Evolutionary conservation across 306 rosid genomes (phyloP), one percentile per base, ranked within the genome.

Genomic region (Boehmeria nivea): DNA sequence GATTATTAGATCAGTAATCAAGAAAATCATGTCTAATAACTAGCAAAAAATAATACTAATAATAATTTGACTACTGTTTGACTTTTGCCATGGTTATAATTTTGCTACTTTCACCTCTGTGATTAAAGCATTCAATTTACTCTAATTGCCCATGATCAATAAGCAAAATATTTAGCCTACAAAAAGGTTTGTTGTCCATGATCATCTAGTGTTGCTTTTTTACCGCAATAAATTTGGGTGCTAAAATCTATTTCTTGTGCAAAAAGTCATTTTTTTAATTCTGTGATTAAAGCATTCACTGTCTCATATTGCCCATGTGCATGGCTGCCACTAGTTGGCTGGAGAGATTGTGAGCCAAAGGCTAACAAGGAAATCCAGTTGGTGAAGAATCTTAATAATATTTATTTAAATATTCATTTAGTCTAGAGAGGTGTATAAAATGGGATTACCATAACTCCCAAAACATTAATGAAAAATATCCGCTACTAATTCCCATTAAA

Each of bases 331-430:
- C 20, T 44, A 20, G 20, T 28, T 43, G 26, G 57, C n/a, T n/a
- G n/a, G n/a, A n/a, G n/a, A n/a, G n/a, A n/a, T n/a, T n/a, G n/a
- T n/a, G n/a, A n/a, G n/a, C n/a, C n/a, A n/a, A n/a, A n/a, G n/a
- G n/a, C n/a, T n/a, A n/a, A n/a, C 33, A 65, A 60, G 68, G 8
- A 8, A 22, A 53, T 15, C 23, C 51, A 20, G 20, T 28, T 43
- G 26, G 57, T 19, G n/a, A 1, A 27, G 33, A 64, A 37, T 25
- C 43, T 15, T 4, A 45, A 21, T 48, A 8, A 11, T 49, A 10
- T 47, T 24, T 38, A 36, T 19, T 21, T 9, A 26, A 52, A 28
- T 53, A 31, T 53, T 14, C 15, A 42, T 51, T 70, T 63, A 33
- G 8, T 40, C n/a, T n/a, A n/a, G n/a, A n/a, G n/a, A 47, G 23